phyloP scores from a whole-genome alignment of 805 yeast species.

The Barnettozyma californica region DNA sequence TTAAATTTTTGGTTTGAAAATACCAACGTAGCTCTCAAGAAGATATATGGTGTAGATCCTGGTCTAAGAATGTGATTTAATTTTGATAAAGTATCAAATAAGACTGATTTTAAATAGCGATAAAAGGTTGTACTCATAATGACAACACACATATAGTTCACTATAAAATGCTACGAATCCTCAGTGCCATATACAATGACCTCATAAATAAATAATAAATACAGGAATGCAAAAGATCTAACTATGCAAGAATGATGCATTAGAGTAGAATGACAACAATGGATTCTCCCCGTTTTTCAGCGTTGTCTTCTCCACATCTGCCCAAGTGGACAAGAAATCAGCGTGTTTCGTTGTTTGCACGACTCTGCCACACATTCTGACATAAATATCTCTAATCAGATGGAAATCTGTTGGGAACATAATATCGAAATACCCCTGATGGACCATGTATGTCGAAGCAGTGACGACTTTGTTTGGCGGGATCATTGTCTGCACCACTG shows the following conservation, averaged over 20 bases:
- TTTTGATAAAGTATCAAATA: no score
- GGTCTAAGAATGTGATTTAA: no score
- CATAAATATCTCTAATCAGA: slow-evolving; percentile 55
- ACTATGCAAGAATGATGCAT: slow-evolving; percentile 58
- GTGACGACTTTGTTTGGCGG: slow-evolving; percentile 58
- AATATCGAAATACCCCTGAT: slow-evolving; percentile 82
- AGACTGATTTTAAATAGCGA: no score
- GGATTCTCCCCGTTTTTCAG: slow-evolving; percentile 82
- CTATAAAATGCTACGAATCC: neutral
- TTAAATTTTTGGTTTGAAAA: no score
- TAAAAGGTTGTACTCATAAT: no score
- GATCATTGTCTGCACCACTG: slow-evolving; percentile 76
- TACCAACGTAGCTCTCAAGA: no score
- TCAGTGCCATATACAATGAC: neutral
- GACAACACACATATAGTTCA: no score
- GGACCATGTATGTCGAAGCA: slow-evolving; percentile 69
- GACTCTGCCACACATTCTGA: slow-evolving; percentile 55
- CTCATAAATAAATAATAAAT: neutral
- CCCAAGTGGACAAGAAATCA: slow-evolving; percentile 67
- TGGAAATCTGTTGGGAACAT: slow-evolving; percentile 81
- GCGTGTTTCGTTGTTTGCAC: slow-evolving; percentile 52
- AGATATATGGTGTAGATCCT: no score
- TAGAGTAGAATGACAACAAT: slow-evolving; percentile 69
- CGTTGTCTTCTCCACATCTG: slow-evolving; percentile 58
- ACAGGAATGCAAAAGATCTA: neutral